These are phyloP conservation scores for Cryphonectria nitschkei DNA, from an alignment of 2,329 filamentous ascomycete species.

Conservation along the genomic window DNA sequence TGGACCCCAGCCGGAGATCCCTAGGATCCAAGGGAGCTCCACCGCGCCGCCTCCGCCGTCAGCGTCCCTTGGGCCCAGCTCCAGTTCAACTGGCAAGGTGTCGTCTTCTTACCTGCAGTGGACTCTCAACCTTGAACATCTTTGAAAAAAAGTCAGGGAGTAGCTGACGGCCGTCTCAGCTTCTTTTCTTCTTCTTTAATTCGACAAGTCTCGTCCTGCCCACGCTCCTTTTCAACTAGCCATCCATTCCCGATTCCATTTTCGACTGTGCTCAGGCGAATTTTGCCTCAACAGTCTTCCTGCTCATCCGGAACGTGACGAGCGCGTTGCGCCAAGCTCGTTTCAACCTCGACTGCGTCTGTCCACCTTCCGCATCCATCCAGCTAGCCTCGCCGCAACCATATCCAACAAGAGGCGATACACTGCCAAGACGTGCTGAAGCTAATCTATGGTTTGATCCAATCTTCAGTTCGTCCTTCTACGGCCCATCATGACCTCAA, in stretches of 20 bases:
- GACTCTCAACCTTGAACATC: neutral
- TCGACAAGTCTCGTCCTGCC: conserved; percentile 2
- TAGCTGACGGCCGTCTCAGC: conserved; percentile 12
- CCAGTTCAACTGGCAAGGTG: conserved; percentile 17
- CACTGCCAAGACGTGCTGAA: neutral
- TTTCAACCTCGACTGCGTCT: conserved; percentile 6
- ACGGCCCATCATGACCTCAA: conserved; percentile 49
- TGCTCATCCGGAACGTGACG: conserved; percentile 2
- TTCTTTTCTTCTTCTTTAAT: conserved; percentile 8
- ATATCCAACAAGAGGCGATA: neutral
- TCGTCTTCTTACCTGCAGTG: conserved; percentile 10
- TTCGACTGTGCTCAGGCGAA: neutral
- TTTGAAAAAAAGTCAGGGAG: conserved; percentile 14
- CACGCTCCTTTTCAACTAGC: conserved; percentile 8
- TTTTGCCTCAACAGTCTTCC: neutral
- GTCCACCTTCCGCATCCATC: conserved; percentile 27
- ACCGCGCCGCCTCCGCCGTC: conserved; percentile 12
- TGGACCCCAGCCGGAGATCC: neutral
- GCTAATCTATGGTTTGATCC: conserved; percentile 10
- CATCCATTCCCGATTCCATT: neutral
- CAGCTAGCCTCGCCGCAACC: conserved; percentile 8
- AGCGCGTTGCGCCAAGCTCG: neutral
- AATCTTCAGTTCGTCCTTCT: conserved; percentile 2
- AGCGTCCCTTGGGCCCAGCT: conserved; percentile 3
- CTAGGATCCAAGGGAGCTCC: conserved; percentile 16